These are phyloP conservation scores for Saksenaea vasiformis DNA, from an alignment of 371 early-diverging fungal species.

Conservation along the genomic window DNA sequence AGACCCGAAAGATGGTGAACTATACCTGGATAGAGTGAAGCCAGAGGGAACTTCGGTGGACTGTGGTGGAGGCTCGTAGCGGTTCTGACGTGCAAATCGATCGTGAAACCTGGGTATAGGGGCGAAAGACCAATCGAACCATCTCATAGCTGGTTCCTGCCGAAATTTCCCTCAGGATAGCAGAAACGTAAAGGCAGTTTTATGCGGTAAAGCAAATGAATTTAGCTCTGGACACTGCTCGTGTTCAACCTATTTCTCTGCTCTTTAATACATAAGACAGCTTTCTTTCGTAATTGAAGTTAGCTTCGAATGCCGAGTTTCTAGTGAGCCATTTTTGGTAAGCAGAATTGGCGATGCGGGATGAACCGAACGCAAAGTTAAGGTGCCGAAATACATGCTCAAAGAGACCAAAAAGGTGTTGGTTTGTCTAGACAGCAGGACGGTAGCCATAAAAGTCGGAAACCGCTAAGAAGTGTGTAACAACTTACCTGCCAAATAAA, in stretches of 20 bases:
- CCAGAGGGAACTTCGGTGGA: constrained; percentile 64
- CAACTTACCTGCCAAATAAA: constrained; percentile 72
- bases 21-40: constrained; percentile 66
- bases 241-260: constrained; percentile 65
- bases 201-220: constrained; percentile 67
- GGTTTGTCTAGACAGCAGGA: constrained; percentile 69
- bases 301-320: constrained; percentile 58
- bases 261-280: constrained; percentile 66
- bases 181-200: constrained; percentile 56
- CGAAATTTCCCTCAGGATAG: constrained; percentile 63
- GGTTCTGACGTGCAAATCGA: constrained; percentile 64
- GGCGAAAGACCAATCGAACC: constrained; percentile 63
- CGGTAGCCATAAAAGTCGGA: constrained; percentile 55
- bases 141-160: constrained; percentile 65
- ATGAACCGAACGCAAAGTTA: constrained; percentile 71
- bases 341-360: constrained; percentile 76
- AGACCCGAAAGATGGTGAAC: constrained; percentile 71
- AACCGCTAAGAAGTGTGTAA: constrained; percentile 71
- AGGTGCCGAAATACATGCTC: constrained; percentile 61
- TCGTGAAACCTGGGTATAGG: constrained; percentile 62
- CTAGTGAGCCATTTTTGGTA: constrained; percentile 73
- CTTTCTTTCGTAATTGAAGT: constrained; percentile 54
- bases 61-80: constrained; percentile 62
- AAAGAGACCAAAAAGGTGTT: constrained; percentile 66
- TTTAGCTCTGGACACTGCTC: constrained; percentile 58